Base-by-base conservation (phyloP, 768 basidiomycete species). In the Amyloporia xantha region DNA sequence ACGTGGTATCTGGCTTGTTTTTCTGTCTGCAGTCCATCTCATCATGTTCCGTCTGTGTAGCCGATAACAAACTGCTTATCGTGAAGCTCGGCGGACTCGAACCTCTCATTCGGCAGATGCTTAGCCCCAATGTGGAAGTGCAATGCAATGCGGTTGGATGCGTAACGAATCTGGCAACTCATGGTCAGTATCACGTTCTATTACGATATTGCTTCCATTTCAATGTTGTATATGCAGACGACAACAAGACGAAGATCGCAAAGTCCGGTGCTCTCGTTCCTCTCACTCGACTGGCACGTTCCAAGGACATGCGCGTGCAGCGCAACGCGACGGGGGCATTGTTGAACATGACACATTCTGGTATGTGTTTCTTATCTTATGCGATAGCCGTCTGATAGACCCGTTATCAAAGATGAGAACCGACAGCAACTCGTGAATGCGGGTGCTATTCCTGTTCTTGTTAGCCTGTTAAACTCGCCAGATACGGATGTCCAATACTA, bases 401-500 rank as follows among this genome's bases (percentile, higher is more conserved):
- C 24, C 49, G 30, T 25, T 41, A 59, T 20, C 23, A 48, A 13
- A 94, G 96, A 99, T 63, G 96, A 99, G 71, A 99, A 99, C 66
- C 77, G 96, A 47, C 95, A 98, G 61, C 95, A 98, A 59, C 85
- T 99, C 48, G 96, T 99, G 57, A 93, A 92, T 56, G 96, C 96
- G 24, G 96, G 96, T 3, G 96, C 96, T 19, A 97, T 99, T 51
- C 96, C 96, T 13, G 96, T 99, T 25, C 79, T 95, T 10, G 96
- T 99, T 56, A 86, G 86, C 61, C 75, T 99, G 27, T 74, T 99
- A 54, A 96, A 94, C 63, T 93, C 91, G 4, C 82, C 88, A 41
- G 96, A 99, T 65, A 99, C 96, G n/a, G 96, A 99, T 62, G 96
- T 99, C 2, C 96, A 99, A 66, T 99, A 99, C 62, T 99, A 99